These are phyloP conservation scores for Dothideomycetes sp. DNA, from an alignment of 2,329 filamentous ascomycete species.

Conservation along the genomic window DNA sequence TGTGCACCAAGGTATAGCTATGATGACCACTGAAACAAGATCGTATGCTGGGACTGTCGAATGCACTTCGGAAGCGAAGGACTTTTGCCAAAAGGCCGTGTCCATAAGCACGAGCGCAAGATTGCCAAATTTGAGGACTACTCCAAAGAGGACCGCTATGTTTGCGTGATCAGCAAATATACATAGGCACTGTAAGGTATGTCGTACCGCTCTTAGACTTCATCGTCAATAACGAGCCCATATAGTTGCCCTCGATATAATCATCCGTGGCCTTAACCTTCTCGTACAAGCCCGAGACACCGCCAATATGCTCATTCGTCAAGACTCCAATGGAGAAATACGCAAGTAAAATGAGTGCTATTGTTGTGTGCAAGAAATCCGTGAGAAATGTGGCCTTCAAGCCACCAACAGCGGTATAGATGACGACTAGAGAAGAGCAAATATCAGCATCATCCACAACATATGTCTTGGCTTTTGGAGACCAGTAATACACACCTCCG, in stretches of 20 bases:
- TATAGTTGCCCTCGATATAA: constrained; percentile 34
- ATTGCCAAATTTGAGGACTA: constrained; percentile 40
- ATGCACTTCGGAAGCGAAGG: constrained; percentile 36
- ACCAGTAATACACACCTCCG: constrained; percentile 24
- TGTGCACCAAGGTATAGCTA: constrained; percentile 37
- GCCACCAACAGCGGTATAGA: constrained; percentile 38
- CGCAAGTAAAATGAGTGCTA: constrained; percentile 37
- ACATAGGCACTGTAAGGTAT: constrained; percentile 18
- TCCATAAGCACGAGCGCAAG: constrained; percentile 41
- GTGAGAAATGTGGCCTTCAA: constrained; percentile 40
- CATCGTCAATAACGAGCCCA: constrained; percentile 37
- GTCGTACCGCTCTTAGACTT: constrained; percentile 30
- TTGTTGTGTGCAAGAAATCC: constrained; percentile 37
- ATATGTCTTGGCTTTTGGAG: too few species aligned
- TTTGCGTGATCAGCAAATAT: neutral
- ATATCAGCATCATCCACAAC: neutral
- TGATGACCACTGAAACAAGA: constrained; percentile 33
- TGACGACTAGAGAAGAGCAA: constrained; percentile 28
- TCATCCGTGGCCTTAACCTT: constrained; percentile 34
- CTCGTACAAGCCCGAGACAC: constrained; percentile 33
- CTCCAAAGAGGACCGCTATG: constrained; percentile 25
- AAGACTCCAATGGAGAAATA: constrained; percentile 36
- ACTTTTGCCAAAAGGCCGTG: constrained; percentile 44
- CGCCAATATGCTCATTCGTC: constrained; percentile 31
- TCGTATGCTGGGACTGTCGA: constrained; percentile 38